Evolutionary conservation across 192 early-diverging fungal species (phyloP), one percentile per base, ranked within the genome.

Genomic region (Backusella liffmaniae): DNA sequence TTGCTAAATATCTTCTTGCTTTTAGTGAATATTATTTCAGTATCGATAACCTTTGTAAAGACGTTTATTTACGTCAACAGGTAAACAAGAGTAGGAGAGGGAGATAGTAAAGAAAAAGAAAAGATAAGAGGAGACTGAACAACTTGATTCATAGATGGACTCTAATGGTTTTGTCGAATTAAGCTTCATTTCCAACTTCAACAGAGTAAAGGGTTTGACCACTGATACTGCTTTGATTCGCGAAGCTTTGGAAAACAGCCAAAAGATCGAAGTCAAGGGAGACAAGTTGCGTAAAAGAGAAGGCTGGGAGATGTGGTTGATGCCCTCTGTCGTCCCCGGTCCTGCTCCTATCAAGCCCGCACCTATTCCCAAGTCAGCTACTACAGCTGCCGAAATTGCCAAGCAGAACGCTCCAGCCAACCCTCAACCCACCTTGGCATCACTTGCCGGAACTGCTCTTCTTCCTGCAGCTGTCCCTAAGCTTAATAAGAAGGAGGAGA

Each of bases 31-130:
- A 96, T 84, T 99, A 99, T 86, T 98, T 98, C 77, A 96, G 94
- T 67, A 89, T 98, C 59, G 97, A 98, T 66, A 99, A 99, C 78
- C 87, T 99, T 69, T 96, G 95, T 91, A 95, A 94, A 73, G 98
- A 99, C 80, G 88, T 98, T 29, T 99, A 89, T 83, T 95, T 99
- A 86, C 91, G 98, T 53, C 85, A 76, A 30, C 80, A 86, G 74
- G 84, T 80, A 76, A 73, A 53, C 21, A 21, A 53, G 65, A 13
- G 49, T 21, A 4, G n/a, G 8, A 30, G 30, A 13, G 26, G 26
- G 26, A 26, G 26, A 30, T 21, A 6, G 1, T n/a, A 29, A 2
- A 13, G 21, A 34, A 16, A 59, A 15, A 35, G 16, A 51, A 73
- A 15, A 15, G 32, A 34, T 7, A 30, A 29, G 18, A 30, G 39